A percentile compares a stretch with the other conserved stretches of the same genome.
Evolutionary conservation across 179 eudicot species (phyloP).

Genomic region (Carnegiea gigantea): DNA sequence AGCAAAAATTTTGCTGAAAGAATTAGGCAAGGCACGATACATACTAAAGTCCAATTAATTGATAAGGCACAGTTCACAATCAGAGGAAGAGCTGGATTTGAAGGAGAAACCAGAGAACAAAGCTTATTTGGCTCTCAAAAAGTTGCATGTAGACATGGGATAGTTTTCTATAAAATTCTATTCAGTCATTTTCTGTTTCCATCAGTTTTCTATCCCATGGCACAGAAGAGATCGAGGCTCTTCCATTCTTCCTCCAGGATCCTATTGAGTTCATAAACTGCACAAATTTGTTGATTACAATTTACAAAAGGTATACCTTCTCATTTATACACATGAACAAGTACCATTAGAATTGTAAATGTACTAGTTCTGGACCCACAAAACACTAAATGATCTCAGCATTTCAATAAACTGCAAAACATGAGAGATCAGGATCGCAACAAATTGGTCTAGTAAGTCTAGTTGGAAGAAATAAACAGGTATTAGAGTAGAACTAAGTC

Average conservation of each 20-base stretch:
- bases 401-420: neutral
- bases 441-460: neutral
- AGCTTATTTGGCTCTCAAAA: neutral
- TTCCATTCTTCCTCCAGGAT: neutral
- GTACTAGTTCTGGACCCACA: neutral
- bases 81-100: neutral
- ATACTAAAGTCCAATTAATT: neutral
- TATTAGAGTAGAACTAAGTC: neutral
- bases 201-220: neutral
- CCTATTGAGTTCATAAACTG: neutral
- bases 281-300: neutral
- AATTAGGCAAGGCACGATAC: neutral
- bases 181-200: neutral
- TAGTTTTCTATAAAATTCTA: neutral
- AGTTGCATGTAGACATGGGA: neutral
- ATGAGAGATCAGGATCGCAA: neutral
- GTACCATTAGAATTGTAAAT: neutral
- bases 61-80: neutral
- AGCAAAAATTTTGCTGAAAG: neutral
- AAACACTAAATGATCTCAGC: neutral
- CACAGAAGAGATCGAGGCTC: neutral
- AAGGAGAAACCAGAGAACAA: neutral
- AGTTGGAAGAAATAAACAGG: neutral
- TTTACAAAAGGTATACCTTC: neutral
- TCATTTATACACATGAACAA: neutral